Conservation (phyloP, 2,329 filamentous ascomycete genomes). For the Aspergillus tamarii region DNA sequence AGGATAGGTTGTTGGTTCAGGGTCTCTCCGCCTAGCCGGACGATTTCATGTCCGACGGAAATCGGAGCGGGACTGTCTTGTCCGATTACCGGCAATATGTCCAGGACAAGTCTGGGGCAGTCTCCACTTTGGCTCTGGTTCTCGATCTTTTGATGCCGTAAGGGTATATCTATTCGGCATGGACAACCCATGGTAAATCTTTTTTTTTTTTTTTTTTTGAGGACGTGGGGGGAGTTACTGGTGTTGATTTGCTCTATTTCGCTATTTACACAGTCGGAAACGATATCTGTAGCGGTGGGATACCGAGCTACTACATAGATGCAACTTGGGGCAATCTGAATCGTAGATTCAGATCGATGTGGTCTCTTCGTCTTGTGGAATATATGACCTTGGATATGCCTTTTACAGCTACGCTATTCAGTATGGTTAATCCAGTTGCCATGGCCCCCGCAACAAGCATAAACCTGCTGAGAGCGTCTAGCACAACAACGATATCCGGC, state of each 20-base stretch:
- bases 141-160: neutral
- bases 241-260: no score
- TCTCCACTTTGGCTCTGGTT: neutral
- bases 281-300: neutral
- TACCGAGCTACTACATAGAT: neutral
- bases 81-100: neutral
- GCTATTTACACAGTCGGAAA: neutral
- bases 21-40: neutral
- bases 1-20: neutral
- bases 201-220: no score
- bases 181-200: neutral
- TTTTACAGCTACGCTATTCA: neutral
- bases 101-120: neutral
- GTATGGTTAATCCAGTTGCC: accelerated
- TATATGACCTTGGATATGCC: no score
- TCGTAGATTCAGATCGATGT: no score
- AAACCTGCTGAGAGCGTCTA: neutral
- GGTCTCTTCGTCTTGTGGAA: no score
- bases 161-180: neutral
- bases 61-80: neutral
- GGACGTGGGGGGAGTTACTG: neutral
- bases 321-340: no score
- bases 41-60: neutral
- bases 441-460: neutral
- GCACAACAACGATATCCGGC: accelerated